Conservation (phyloP, 2,329 filamentous ascomycete genomes). For the Diaporthe humulicola region DNA sequence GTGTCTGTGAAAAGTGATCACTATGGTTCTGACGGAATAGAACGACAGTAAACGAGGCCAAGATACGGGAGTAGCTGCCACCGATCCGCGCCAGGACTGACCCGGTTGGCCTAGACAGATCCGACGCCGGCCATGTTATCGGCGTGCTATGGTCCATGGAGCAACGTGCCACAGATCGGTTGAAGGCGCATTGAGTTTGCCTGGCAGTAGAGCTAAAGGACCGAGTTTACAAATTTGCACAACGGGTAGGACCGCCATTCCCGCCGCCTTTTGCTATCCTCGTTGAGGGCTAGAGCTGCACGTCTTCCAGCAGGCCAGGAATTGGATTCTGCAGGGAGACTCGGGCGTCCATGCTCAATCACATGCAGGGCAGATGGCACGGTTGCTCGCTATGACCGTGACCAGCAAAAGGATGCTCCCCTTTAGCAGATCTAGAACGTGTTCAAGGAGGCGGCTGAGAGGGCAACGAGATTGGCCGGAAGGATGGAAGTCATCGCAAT, state of each 20-base stretch:
- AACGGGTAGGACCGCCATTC: background rate
- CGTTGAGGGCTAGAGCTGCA: background rate
- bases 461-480: background rate
- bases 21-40: background rate
- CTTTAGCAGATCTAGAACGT: background rate
- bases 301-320: background rate
- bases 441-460: background rate
- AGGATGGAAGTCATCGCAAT: background rate
- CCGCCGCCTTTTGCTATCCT: background rate
- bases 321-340: background rate
- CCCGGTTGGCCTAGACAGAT: background rate
- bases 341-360: constrained; percentile 16
- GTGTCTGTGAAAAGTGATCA: background rate
- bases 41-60: background rate
- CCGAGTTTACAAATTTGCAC: constrained; percentile 7
- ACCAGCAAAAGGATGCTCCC: background rate
- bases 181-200: constrained; percentile 2
- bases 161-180: constrained; percentile 10
- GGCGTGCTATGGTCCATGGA: background rate
- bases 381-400: constrained; percentile 28
- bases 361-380: constrained; percentile 23
- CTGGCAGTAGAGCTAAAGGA: constrained; percentile 1
- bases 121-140: background rate
- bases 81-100: background rate
- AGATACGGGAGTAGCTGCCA: background rate